phyloP scores from a whole-genome alignment of 2,329 filamentous ascomycete genomes.

The Sarocladium oryzae region DNA sequence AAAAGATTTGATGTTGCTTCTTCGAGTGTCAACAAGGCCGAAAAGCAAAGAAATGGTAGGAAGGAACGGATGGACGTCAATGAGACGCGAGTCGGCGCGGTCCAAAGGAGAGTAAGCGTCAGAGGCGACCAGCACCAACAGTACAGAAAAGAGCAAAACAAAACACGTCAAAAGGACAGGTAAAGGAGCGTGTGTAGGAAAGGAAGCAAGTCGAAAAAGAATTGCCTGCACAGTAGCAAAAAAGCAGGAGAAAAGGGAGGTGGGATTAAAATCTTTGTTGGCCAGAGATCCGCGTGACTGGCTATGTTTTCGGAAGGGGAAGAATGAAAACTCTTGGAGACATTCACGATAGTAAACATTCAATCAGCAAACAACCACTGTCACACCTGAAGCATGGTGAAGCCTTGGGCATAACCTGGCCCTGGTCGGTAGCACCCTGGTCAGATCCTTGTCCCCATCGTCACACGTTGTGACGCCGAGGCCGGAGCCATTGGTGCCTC shows the following conservation, averaged over 20 bases:
- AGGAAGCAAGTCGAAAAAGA: background rate
- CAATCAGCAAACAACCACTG: background rate
- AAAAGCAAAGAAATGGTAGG: background rate
- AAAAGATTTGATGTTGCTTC: background rate
- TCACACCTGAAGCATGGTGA: conserved; percentile 5
- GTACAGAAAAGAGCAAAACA: conserved; percentile 5
- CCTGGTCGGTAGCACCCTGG: background rate
- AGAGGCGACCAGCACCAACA: background rate
- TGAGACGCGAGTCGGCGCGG: background rate
- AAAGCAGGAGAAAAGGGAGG: background rate
- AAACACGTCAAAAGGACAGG: conserved; percentile 1
- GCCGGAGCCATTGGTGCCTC: background rate
- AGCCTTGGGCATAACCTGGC: conserved; percentile 6
- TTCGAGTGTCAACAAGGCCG: background rate
- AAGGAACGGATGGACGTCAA: background rate
- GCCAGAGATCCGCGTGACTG: too few relatives aligned
- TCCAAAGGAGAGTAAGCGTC: background rate
- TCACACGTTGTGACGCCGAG: conserved; percentile 5
- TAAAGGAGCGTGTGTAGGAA: background rate
- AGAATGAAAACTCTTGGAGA: background rate
- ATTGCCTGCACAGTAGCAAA: background rate
- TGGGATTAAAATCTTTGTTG: too few relatives aligned
- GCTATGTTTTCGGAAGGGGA: background rate
- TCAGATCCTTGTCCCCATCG: background rate
- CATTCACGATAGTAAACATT: conserved; percentile 6